Evolutionary conservation across 2,329 filamentous ascomycete species (phyloP), one percentile per base, ranked within the genome.

Genomic region (Chlorencoelia australis): DNA sequence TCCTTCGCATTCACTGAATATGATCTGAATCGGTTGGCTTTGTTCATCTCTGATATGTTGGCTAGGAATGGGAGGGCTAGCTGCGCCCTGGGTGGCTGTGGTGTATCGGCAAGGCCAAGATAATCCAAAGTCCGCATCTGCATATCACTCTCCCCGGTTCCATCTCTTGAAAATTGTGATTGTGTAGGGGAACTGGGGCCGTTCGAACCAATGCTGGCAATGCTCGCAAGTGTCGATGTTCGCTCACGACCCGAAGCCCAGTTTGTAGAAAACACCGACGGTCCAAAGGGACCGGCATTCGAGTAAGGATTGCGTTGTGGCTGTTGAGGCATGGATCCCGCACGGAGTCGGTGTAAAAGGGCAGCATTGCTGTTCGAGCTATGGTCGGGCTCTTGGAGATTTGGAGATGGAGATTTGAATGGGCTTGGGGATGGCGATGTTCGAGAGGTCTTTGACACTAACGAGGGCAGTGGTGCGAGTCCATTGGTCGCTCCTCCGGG

Each of bases 1-100:
- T 96, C 89, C 61, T 94, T 95, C 38, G 94, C 93, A 60, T 98
- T 98, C 47, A 98, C 91, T 1, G 91, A 98, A 60, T 95, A 96
- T 2, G 91, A 98, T 30, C 91, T 79, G 68, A 96, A 94, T 35
- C 91, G 78, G 58, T 83, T 96, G 29, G 80, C 71, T 56, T 75
- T 82, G 16, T n/a, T 26, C 13, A 21, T 20, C n/a, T 40, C 37
- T 46, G 79, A 81, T 47, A 85, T 73, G 56, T 84, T 80, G 43
- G 79, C 78, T 42, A 41, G 27, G 15, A 86, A 82, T 2, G 82
- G 79, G 7, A 83, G 79, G 27, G 67, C 78, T 44, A 93, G 66
- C 44, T 79, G 81, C 32, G 83, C 80, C 44, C 79, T 75, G 42
- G 75, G 68, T 35, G 84, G 81, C 56, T 94, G 86, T 14, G 91